Evolutionary conservation across 177 flowering plant species (phyloP), one percentile per base, ranked within the genome.

Genomic region (Vitis hybrid): DNA sequence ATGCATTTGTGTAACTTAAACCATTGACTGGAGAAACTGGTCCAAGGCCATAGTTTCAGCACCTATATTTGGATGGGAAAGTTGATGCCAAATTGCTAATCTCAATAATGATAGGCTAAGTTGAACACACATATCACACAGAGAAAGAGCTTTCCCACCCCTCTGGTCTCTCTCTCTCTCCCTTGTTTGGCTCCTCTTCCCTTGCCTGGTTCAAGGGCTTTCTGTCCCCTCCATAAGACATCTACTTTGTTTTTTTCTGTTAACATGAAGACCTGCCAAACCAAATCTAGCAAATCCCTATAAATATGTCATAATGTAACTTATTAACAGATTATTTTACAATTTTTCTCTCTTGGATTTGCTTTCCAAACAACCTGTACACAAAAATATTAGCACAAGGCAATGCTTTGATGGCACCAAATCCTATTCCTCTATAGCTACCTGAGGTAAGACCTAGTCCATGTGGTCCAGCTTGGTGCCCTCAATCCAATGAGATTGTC

Each of bases 211-310:
- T 52, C 71, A 60, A 73, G 75, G 72, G 72, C 28, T 8, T 52
- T 59, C 31, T 76, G 79, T 76, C 74, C 69, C 69, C 76, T 31
- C 62, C 17, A 17, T 12, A 59, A 52, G 64, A 51, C 77, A 73
- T 51, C 75, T 65, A 31, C 58, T 22, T 44, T 71, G 66, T 73
- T 71, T 68, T 51, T 64, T 63, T 11, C 68, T 74, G 28, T 38
- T 50, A 67, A 71, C 66, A 38, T 2, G 33, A 57, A 72, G 69
- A 63, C 62, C 64, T 54, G 31, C 28, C 47, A 69, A 63, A 68
- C 59, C 65, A 65, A 71, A 78, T 73, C 79, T 63, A 75, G 77
- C 81, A 78, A 78, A 81, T 78, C 81, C 81, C 81, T 51, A 66
- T 68, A 67, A 70, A 17, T 56, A 9, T 71, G 83, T 67, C 33